A percentile compares a stretch with the other conserved stretches of the same genome.
These are phyloP conservation scores for Metschnikowia chrysomelidarum DNA, from an alignment of 805 yeast genomes.

Conservation along the genomic window DNA sequence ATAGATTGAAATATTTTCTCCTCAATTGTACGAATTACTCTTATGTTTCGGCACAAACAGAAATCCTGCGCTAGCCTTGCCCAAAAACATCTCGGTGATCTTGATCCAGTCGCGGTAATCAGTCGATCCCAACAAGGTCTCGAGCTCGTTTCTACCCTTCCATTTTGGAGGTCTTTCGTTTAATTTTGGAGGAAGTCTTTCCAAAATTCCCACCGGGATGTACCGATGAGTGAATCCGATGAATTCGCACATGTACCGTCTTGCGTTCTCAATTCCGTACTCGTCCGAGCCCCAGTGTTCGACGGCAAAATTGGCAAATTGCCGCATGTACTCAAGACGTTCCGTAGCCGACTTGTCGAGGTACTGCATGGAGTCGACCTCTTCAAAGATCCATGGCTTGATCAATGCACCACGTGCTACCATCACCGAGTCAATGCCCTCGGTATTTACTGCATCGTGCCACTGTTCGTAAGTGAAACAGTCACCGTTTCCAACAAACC, in stretches of 20 bases:
- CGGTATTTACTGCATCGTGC: slow-evolving; percentile 63
- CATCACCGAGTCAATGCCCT: slow-evolving; percentile 89
- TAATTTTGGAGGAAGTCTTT: slow-evolving; percentile 79
- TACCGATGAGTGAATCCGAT: slow-evolving; percentile 92
- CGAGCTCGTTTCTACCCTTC: slow-evolving; percentile 90
- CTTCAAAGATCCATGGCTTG: slow-evolving; percentile 99
- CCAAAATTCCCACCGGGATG: slow-evolving; percentile 90
- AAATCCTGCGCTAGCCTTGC: slow-evolving; percentile 74
- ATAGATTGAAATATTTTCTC: too few species aligned
- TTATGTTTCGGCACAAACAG: slow-evolving; percentile 91
- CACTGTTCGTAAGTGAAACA: slow-evolving; percentile 84
- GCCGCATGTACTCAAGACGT: slow-evolving; percentile 70
- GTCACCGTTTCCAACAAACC: slow-evolving; percentile 95
- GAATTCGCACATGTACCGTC: slow-evolving; percentile 92
- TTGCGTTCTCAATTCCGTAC: slow-evolving; percentile 82
- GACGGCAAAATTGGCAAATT: slow-evolving; percentile 75
- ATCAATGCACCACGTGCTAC: slow-evolving; percentile 97
- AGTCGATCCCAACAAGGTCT: slow-evolving; percentile 79
- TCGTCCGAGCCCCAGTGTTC: slow-evolving; percentile 99
- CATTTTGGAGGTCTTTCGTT: slow-evolving; percentile 94
- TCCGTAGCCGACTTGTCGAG: slow-evolving; percentile 89
- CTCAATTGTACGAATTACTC: slow-evolving; percentile 73
- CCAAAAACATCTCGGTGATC: slow-evolving; percentile 91
- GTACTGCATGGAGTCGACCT: slow-evolving; percentile 83
- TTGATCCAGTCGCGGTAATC: slow-evolving; percentile 96